Evolutionary conservation across 148 eudicot species (phyloP), one percentile per base, ranked within the genome.

Genomic region (Rhododendron griersonianum): DNA sequence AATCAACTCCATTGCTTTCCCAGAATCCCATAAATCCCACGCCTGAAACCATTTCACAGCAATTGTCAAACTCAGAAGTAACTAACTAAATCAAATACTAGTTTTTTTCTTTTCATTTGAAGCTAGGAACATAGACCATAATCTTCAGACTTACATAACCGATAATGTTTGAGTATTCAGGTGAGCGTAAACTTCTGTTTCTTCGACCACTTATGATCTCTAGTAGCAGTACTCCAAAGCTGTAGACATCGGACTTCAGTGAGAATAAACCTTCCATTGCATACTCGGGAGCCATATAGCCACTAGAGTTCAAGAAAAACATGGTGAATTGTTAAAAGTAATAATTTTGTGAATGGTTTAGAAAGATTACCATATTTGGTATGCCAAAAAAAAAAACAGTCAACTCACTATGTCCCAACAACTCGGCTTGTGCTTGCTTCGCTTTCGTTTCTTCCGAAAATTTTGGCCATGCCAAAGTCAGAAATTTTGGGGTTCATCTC

Each of bases 211-310:
- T 91, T 44, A 95, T 84, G 48, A 93, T 87, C 89, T 95, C 98
- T 25, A 95, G 51, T 41, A 95, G 79, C 71, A 95, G 83, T 13
- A 95, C 90, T 1, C 96, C 98, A 41, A 93, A 95, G 87, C 98
- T 93, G 59, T 91, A 95, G 33, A 95, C 98, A 83, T 95, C 96
- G 7, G 96, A 95, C 71, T 89, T 95, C 44, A 91, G 85, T 11
- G 98, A 95, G 81, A 93, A 93, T 37, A 92, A 78, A 48, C 98
- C 98, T 87, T 95, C 94, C 92, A 93, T 91, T 39, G 98, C 96
- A 84, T 95, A 95, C 84, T 95, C 98, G 0, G 96, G 98, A 33
- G 96, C 90, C 94, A 93, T 93, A 47, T 95, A 95, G 35, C 98
- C 98, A 84, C 96, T 94, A 86, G 63, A 87, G 67, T 23, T 51